phyloP scores from a whole-genome alignment of 1,139 yeast species.

The Nakaseomyces delphensis region DNA sequence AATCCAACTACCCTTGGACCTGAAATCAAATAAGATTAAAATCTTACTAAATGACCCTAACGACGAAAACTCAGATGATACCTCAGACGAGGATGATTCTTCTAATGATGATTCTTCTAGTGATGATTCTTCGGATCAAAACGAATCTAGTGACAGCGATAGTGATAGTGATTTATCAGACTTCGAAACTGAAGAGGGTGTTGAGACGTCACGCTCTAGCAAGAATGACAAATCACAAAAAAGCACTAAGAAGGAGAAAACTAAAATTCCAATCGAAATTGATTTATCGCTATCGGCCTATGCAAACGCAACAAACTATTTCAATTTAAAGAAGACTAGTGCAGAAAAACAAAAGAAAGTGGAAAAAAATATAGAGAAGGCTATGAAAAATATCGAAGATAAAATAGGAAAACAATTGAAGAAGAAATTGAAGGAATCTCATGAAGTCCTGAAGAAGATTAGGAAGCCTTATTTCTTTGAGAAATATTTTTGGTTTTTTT shows the following conservation, averaged over 20 bases:
- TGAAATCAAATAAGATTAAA: constrained; percentile 60
- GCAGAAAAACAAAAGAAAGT: constrained; percentile 74
- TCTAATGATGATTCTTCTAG: constrained; percentile 12
- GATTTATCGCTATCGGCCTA: constrained; percentile 68
- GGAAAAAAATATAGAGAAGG: constrained; percentile 66
- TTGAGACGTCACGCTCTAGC: constrained; percentile 11
- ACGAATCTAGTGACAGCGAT: constrained; percentile 12
- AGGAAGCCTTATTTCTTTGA: constrained; percentile 86
- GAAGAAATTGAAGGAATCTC: constrained; percentile 55
- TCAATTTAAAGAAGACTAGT: constrained; percentile 69
- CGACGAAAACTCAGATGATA: constrained; percentile 7
- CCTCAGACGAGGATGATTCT: constrained; percentile 11
- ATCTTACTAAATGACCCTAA: constrained; percentile 37
- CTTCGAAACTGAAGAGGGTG: constrained; percentile 13
- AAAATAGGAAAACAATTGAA: constrained; percentile 68
- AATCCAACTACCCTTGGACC: constrained; percentile 61
- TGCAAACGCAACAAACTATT: constrained; percentile 86
- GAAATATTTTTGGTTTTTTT: constrained; percentile 84
- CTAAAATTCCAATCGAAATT: constrained; percentile 43
- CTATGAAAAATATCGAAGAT: constrained; percentile 76
- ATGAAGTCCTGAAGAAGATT: constrained; percentile 52
- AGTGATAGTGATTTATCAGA: constrained; percentile 10
- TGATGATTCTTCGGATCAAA: constrained; percentile 10
- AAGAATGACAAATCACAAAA: constrained; percentile 14
- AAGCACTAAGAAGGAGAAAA: constrained; percentile 15